A percentile compares a stretch with the other conserved stretches of the same genome.
phyloP scores from a whole-genome alignment of 495 filamentous ascomycete species.

The Cetradonia linearis region DNA sequence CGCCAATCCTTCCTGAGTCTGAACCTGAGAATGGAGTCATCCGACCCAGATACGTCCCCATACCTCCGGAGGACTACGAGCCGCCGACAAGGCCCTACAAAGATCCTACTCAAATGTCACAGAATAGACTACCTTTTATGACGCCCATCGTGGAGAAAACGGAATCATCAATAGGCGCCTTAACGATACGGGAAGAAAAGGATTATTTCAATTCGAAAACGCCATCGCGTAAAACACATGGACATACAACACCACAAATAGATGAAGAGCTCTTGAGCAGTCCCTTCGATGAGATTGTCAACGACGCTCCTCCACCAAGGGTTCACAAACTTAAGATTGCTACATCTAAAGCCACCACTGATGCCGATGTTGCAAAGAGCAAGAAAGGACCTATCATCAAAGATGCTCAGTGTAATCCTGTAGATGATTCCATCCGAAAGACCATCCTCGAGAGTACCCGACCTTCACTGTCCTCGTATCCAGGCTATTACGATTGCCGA shows the following conservation, averaged over 20 bases:
- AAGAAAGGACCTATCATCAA: conserved; percentile 60
- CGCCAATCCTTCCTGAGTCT: conserved; percentile 33
- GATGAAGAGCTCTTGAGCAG: conserved; percentile 54
- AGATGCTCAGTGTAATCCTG: conserved; percentile 78
- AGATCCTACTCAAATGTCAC: conserved; percentile 62
- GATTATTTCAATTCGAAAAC: conserved; percentile 60
- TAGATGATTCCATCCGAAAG: conserved; percentile 60
- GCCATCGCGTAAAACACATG: conserved; percentile 46
- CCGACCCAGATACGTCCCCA: conserved; percentile 46
- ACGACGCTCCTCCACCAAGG: conserved; percentile 26
- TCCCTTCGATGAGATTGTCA: conserved; percentile 54
- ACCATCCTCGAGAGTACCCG: conserved; percentile 63
- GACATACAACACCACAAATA: conserved; percentile 35
- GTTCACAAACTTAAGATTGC: conserved; percentile 12
- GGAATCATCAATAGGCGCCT: conserved; percentile 66
- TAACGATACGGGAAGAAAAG: conserved; percentile 45
- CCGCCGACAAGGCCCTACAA: conserved; percentile 64
- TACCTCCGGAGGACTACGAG: conserved; percentile 79
- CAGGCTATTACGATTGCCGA: conserved; percentile 66
- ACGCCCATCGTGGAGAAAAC: conserved; percentile 95
- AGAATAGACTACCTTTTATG: conserved; percentile 92
- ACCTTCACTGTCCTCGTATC: conserved; percentile 59
- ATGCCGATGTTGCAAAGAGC: conserved; percentile 18
- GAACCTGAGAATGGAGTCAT: conserved; percentile 28
- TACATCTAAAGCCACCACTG: neutral